Percentiles rank a stretch among this genome's conserved stretches.
These are phyloP conservation scores for Calonectria pseudoreteaudii DNA, from an alignment of 2,329 filamentous ascomycete genomes.

Conservation along the genomic window DNA sequence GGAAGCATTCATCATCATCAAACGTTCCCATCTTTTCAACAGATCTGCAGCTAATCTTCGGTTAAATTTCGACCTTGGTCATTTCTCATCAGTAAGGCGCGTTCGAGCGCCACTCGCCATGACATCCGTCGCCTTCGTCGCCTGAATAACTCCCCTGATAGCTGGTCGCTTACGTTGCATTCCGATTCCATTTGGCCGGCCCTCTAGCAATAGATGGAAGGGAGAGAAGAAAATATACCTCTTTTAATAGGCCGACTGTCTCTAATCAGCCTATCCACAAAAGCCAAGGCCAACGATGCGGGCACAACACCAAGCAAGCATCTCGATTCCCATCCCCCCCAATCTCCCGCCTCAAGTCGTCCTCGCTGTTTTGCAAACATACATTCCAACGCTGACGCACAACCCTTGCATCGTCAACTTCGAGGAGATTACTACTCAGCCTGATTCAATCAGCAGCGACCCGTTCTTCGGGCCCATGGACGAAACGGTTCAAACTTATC, in stretches of 20 bases:
- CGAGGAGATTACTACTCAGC: slow-evolving; percentile 46
- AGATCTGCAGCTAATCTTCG: background rate
- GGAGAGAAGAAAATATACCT: background rate
- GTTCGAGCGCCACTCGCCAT: background rate
- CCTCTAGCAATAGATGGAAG: no score
- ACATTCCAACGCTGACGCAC: slow-evolving; percentile 53
- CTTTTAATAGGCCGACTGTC: background rate
- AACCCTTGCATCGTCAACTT: slow-evolving; percentile 50
- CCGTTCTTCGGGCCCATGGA: slow-evolving; percentile 52
- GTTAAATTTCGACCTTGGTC: background rate
- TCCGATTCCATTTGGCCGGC: background rate
- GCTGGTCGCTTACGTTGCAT: no score
- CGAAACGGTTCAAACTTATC: slow-evolving; percentile 46
- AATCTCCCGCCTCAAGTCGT: slow-evolving; percentile 48
- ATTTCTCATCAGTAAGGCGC: background rate
- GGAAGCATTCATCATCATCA: background rate
- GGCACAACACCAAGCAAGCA: background rate
- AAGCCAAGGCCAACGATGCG: background rate
- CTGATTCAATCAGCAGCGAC: slow-evolving; percentile 49
- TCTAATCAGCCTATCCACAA: background rate
- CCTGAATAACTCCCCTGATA: background rate
- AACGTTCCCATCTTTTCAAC: background rate
- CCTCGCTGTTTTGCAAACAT: slow-evolving; percentile 52
- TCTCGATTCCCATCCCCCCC: slow-evolving; percentile 54
- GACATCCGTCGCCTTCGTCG: background rate